Base-by-base conservation (phyloP, 1,139 yeast species). In the Yarrowia galli region DNA sequence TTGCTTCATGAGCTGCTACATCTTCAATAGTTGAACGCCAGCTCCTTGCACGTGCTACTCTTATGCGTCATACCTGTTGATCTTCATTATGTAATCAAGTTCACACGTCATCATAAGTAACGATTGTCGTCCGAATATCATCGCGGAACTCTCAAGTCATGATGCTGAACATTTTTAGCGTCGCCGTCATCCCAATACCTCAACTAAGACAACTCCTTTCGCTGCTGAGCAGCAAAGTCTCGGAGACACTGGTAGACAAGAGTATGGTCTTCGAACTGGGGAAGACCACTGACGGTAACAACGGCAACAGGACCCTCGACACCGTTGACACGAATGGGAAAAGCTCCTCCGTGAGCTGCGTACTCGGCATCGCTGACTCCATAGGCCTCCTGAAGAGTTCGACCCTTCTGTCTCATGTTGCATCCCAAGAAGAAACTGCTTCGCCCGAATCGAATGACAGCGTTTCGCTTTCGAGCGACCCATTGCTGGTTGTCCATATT, bases 301-400 rank as follows among this genome's bases (percentile, higher is more conserved):
- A 86, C 83, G 1, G 84, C 91, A 46, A 85, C 79, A 35, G 85
- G 78, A 23, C 82, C 81, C 71, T 82, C 87, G 48, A 79, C 74
- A 35, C 80, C 79, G 15, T 76, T 75, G 20, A 85, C 78, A 65
- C 82, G 80, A 64, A 87, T 77, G 1, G 90, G 89, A 67, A 87
- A 82, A 67, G 86, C 85, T 56, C 91, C 91, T 13, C 90, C 91
- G 72, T 86, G 89, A 65, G 81, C 76, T 13, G 89, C 87, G 72
- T 80, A 87, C n/a, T 85, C 87, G 35, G 72, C 70, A 22, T 83
- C 79, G 28, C 82, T 78, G 25, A 79, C 73, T 71, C 79, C 82
- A 69, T 80, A 79, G n/a, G 82, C 83, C 22, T 81, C 81, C 43
- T 71, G 72, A 20, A 75, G 67, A 28, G 75, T 71, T 43, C 73